These are phyloP conservation scores for Nemania diffusa DNA, from an alignment of 2,329 filamentous ascomycete genomes.

Conservation along the genomic window DNA sequence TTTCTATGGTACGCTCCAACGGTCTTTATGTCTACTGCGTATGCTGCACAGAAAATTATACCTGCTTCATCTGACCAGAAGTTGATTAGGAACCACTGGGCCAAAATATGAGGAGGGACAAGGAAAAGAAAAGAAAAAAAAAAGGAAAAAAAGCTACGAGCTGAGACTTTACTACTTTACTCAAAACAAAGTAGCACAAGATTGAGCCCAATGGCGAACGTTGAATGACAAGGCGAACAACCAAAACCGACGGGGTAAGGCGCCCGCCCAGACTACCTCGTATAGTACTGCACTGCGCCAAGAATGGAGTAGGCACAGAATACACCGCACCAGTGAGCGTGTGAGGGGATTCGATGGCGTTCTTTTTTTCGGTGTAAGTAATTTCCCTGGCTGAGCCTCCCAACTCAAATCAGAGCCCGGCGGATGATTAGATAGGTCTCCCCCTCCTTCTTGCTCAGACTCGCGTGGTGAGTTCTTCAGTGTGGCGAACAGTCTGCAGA, in stretches of 20 bases:
- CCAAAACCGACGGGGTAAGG: slow-evolving; percentile 12
- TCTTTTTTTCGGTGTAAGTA: slow-evolving; percentile 43
- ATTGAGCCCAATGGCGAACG: slow-evolving; percentile 8
- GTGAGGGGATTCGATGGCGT: slow-evolving; percentile 29
- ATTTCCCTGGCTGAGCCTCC: slow-evolving; percentile 19
- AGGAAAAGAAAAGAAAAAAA: neutral
- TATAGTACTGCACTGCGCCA: neutral
- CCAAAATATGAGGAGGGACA: no score
- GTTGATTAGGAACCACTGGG: neutral
- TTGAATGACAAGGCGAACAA: slow-evolving; percentile 11
- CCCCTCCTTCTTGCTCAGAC: slow-evolving; percentile 19
- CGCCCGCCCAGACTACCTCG: neutral
- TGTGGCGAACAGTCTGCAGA: slow-evolving; percentile 26
- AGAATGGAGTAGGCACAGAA: neutral
- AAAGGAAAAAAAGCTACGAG: neutral
- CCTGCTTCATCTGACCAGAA: slow-evolving; percentile 10
- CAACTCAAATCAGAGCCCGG: slow-evolving; percentile 2
- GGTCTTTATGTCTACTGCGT: neutral
- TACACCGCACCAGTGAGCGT: neutral
- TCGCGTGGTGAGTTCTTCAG: slow-evolving; percentile 26
- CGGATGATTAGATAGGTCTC: slow-evolving; percentile 31
- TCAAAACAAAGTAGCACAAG: slow-evolving; percentile 3
- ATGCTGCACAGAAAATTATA: neutral
- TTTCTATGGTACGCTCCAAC: slow-evolving; percentile 18
- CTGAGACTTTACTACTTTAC: slow-evolving; percentile 1